Evolutionary conservation across 2,329 filamentous ascomycete genomes (phyloP).

Genomic region (Diaporthe nobilis): DNA sequence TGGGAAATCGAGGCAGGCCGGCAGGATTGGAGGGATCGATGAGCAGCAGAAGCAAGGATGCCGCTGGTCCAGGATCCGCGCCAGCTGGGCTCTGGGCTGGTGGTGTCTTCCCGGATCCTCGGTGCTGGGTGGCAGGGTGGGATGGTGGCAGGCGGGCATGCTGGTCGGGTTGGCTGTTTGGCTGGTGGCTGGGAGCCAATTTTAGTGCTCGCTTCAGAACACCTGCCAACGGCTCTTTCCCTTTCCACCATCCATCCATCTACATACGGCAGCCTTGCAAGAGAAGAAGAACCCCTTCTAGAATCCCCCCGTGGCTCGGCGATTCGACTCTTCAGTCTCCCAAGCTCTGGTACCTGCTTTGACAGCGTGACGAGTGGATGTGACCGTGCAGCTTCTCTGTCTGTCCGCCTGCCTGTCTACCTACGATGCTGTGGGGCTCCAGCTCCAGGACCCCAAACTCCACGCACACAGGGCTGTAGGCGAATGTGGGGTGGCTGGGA

Average conservation of each 20-base stretch:
- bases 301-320: background rate
- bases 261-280: background rate
- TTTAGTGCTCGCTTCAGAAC: slow-evolving; percentile 8
- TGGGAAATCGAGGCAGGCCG: background rate
- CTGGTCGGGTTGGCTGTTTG: background rate
- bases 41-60: slow-evolving; percentile 7
- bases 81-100: background rate
- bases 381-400: background rate
- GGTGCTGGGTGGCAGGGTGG: background rate
- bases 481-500: slow-evolving; percentile 14
- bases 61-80: slow-evolving; percentile 7
- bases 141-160: background rate
- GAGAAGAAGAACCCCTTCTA: background rate
- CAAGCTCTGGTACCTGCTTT: slow-evolving; percentile 25
- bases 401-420: background rate
- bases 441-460: background rate
- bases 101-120: slow-evolving; percentile 18
- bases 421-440: background rate
- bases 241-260: background rate
- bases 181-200: slow-evolving; percentile 29
- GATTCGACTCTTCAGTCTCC: background rate
- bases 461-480: background rate
- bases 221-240: background rate
- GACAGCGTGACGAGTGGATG: background rate
- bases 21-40: background rate